Evolutionary conservation across 2,329 filamentous ascomycete genomes (phyloP).

Genomic region (Nothophoma quercina): DNA sequence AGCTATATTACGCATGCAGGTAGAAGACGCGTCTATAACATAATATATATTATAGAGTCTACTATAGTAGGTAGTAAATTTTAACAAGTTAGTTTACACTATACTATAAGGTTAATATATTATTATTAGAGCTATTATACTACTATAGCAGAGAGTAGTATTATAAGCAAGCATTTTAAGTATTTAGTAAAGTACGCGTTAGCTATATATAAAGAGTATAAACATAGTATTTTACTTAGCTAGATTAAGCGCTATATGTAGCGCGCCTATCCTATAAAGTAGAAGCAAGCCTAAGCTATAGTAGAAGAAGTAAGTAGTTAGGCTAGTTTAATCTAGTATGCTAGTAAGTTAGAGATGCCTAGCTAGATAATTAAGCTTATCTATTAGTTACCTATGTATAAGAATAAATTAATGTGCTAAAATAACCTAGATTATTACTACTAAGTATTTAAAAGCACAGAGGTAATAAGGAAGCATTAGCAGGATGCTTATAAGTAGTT

Average conservation of each 20-base stretch:
- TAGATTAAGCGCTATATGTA: constrained; percentile 8
- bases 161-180: not conserved
- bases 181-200: too few relatives aligned
- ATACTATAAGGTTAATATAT: not conserved
- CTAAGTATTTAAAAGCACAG: constrained; percentile 3
- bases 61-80: not conserved
- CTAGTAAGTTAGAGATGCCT: constrained; percentile 1
- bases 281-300: constrained; percentile 3
- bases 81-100: too few relatives aligned
- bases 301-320: constrained; percentile 1
- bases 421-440: not conserved
- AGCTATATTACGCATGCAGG: not conserved
- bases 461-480: constrained; percentile 11
- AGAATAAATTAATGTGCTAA: constrained; percentile 5
- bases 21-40: not conserved
- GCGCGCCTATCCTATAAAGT: not conserved
- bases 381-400: not conserved
- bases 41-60: not conserved
- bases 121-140: constrained; percentile 1
- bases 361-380: constrained; percentile 4
- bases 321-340: constrained; percentile 7
- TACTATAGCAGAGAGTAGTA: constrained; percentile 3
- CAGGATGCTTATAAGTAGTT: not conserved
- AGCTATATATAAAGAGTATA: not conserved
- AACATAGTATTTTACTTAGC: constrained; percentile 1